A percentile compares a stretch with the other conserved stretches of the same genome.
These are phyloP conservation scores for Fonsecaea nubica DNA, from an alignment of 2,329 filamentous ascomycete genomes.

Conservation along the genomic window DNA sequence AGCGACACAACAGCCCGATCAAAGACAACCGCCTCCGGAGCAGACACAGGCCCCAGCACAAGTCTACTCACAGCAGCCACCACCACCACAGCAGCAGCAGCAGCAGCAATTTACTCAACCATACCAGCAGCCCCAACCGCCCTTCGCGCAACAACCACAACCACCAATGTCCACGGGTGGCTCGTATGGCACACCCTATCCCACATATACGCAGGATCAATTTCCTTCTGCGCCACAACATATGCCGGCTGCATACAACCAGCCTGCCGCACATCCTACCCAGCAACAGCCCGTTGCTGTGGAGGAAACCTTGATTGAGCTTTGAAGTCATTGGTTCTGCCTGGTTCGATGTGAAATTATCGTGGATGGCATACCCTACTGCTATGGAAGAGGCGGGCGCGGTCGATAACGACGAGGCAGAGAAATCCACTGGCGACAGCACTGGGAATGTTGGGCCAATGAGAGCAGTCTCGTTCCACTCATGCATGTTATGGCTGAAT, in stretches of 20 bases:
- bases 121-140: constrained; percentile 41
- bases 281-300: constrained; percentile 58
- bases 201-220: constrained; percentile 62
- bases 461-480: background rate
- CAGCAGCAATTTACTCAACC: constrained; percentile 51
- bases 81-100: no score
- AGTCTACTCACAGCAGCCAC: constrained; percentile 39
- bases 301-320: constrained; percentile 81
- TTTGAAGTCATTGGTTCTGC: constrained; percentile 54
- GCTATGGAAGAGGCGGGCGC: background rate
- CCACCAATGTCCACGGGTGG: constrained; percentile 18
- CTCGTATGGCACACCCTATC: constrained; percentile 16
- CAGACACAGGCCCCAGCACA: constrained; percentile 23
- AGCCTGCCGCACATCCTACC: constrained; percentile 53
- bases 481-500: background rate
- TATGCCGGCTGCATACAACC: constrained; percentile 31
- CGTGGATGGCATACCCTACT: background rate
- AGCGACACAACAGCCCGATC: constrained; percentile 27
- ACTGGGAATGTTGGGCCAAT: background rate
- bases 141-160: constrained; percentile 1
- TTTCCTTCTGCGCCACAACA: constrained; percentile 72
- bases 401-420: background rate
- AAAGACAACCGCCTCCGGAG: constrained; percentile 26
- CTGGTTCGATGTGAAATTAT: background rate
- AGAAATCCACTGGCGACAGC: background rate